phyloP scores from a whole-genome alignment of 495 filamentous ascomycete species.

The Lasiosphaeria hispida region DNA sequence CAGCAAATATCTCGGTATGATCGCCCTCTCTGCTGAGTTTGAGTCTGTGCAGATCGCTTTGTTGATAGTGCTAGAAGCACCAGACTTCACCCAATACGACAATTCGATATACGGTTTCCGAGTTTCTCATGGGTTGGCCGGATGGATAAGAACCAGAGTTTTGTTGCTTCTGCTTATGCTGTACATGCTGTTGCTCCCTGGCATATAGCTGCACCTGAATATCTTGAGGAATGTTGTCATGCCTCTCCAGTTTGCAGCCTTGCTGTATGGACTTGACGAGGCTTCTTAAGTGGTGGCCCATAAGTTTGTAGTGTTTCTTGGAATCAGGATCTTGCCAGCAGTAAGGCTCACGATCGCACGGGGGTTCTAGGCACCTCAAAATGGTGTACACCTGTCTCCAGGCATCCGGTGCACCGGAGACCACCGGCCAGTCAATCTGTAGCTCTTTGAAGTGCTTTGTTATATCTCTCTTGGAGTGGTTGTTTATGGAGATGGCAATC shows the following conservation, averaged over 20 bases:
- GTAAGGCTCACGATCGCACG: neutral
- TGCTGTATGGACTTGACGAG: conserved; percentile 3
- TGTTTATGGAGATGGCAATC: conserved; percentile 5
- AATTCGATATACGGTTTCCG: too few relatives aligned
- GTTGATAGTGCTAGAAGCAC: too few relatives aligned
- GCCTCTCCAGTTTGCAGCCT: conserved; percentile 8
- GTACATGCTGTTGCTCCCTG: neutral
- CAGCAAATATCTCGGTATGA: too few relatives aligned
- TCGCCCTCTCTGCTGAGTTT: too few relatives aligned
- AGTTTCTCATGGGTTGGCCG: neutral
- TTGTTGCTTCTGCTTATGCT: conserved; percentile 6
- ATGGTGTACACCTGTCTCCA: conserved; percentile 5
- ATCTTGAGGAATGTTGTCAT: conserved; percentile 1
- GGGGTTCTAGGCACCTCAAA: conserved; percentile 2
- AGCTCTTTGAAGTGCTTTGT: conserved; percentile 14
- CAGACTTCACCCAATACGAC: too few relatives aligned
- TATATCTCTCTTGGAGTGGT: conserved; percentile 13
- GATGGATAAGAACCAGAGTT: too few relatives aligned
- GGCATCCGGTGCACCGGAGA: neutral
- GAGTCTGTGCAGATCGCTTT: too few relatives aligned
- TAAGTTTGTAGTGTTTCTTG: conserved; percentile 6
- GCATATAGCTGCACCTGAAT: conserved; percentile 5
- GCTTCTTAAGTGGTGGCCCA: conserved; percentile 4
- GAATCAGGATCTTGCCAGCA: conserved; percentile 5
- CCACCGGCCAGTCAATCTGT: conserved; percentile 11